Percentiles rank a stretch among this genome's conserved stretches.
Conservation (phyloP, 116 monocot genomes). For the Trichopus zeylanicus region DNA sequence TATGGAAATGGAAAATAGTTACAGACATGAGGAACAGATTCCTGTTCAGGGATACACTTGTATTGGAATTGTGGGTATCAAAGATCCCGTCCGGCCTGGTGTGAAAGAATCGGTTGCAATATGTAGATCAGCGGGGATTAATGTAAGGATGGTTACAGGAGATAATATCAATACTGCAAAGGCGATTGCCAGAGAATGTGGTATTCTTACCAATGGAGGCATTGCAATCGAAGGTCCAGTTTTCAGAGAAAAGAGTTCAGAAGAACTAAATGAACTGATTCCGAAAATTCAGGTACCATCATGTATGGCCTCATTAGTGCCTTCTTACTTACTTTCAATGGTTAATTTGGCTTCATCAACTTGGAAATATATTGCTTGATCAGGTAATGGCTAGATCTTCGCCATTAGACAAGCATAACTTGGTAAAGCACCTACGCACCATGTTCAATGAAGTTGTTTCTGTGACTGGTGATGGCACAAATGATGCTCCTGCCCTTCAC, state of each 20-base stretch:
- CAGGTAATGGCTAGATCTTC: too few relatives aligned
- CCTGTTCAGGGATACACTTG: conserved; percentile 54
- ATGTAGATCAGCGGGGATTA: conserved; percentile 62
- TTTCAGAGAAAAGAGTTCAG: conserved; percentile 40
- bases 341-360: neutral
- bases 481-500: conserved; percentile 27
- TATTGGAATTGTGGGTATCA: conserved; percentile 68
- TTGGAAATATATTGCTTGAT: neutral
- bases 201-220: conserved; percentile 67
- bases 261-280: too few relatives aligned
- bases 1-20: conserved; percentile 24
- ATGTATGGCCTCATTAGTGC: too few relatives aligned
- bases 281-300: conserved; percentile 58
- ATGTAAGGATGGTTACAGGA: conserved; percentile 75
- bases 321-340: too few relatives aligned
- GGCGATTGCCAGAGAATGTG: conserved; percentile 72
- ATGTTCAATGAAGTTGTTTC: conserved; percentile 23
- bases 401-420: conserved; percentile 24
- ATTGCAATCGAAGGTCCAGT: conserved; percentile 72
- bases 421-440: conserved; percentile 15
- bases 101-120: too few relatives aligned
- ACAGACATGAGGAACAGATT: conserved; percentile 26
- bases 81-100: conserved; percentile 89
- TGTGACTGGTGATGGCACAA: conserved; percentile 30
- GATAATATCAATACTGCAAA: conserved; percentile 76